phyloP scores from a whole-genome alignment of 768 basidiomycete genomes.

The Guyanaporus albipodus region DNA sequence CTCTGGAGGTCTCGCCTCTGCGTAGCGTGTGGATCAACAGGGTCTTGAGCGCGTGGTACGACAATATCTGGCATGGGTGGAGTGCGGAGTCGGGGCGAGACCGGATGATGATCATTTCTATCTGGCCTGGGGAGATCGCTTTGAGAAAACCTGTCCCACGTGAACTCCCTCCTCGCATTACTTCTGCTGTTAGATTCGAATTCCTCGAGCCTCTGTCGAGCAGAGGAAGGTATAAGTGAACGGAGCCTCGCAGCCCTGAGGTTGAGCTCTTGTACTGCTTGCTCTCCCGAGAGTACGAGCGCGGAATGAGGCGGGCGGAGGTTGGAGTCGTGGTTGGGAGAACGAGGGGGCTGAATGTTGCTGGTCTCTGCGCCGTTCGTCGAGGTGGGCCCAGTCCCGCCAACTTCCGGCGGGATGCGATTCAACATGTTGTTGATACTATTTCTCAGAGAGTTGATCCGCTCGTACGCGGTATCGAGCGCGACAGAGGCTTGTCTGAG shows the following conservation, averaged over 20 bases:
- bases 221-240: slow-evolving; percentile 27
- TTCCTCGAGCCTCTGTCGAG: slow-evolving; percentile 32
- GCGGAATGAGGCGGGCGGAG: slow-evolving; percentile 31
- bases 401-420: slow-evolving; percentile 36
- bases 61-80: slow-evolving; percentile 30
- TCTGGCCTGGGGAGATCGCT: slow-evolving; percentile 11
- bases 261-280: slow-evolving; percentile 26
- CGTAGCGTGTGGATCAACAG: slow-evolving; percentile 11
- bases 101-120: slow-evolving; percentile 14
- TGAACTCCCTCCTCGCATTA: slow-evolving; percentile 12
- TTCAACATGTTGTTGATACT: slow-evolving; percentile 43
- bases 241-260: slow-evolving; percentile 27
- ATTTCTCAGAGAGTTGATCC: slow-evolving; percentile 51
- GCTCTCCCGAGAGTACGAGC: slow-evolving; percentile 28
- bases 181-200: slow-evolving; percentile 22
- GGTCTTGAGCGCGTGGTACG: slow-evolving; percentile 16
- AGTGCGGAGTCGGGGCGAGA: slow-evolving; percentile 22
- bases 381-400: slow-evolving; percentile 6
- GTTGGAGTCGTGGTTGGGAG: slow-evolving; percentile 16
- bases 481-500: slow-evolving; percentile 51
- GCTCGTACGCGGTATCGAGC: slow-evolving; percentile 51
- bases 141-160: slow-evolving; percentile 22
- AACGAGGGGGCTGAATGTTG: slow-evolving; percentile 7
- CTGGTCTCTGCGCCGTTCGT: slow-evolving; percentile 2
- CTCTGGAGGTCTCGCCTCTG: slow-evolving; percentile 22